Conservation (phyloP, 805 yeast genomes). For the Isabelozyma heimii region DNA sequence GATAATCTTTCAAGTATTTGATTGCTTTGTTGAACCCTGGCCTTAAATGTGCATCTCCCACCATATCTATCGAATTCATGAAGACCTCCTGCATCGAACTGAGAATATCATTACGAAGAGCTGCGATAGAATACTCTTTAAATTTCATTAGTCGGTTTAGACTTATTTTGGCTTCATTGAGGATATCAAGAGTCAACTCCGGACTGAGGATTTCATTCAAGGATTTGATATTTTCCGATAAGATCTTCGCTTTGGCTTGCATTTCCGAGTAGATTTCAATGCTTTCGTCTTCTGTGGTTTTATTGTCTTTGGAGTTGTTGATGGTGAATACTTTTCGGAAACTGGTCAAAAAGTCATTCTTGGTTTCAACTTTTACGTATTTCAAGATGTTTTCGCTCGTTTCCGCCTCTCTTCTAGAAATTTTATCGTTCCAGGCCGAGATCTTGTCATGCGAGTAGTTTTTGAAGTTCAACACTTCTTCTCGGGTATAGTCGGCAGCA, state of each 20-base stretch:
- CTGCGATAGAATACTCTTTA: conserved; percentile 31
- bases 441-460: conserved; percentile 21
- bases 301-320: conserved; percentile 20
- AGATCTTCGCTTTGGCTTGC: conserved; percentile 76
- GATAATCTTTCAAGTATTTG: conserved; percentile 63
- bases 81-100: conserved; percentile 60
- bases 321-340: conserved; percentile 60
- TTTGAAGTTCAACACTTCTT: conserved; percentile 30
- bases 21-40: conserved; percentile 85
- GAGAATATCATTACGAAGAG: conserved; percentile 29
- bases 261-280: conserved; percentile 54
- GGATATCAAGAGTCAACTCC: conserved; percentile 69
- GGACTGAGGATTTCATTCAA: conserved; percentile 76
- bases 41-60: conserved; percentile 74
- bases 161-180: conserved; percentile 65
- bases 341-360: conserved; percentile 59
- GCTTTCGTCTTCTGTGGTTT: conserved; percentile 6
- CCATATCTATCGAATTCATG: conserved; percentile 56
- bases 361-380: conserved; percentile 48
- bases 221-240: conserved; percentile 71
- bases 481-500: conserved; percentile 37
- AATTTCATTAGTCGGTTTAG: conserved; percentile 54
- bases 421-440: conserved; percentile 29
- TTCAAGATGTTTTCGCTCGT: conserved; percentile 47
- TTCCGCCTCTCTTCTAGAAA: conserved; percentile 45